Percentiles rank a stretch among this genome's conserved stretches.
Conservation (phyloP, 352 stramenopile species). For the Peronospora farinosa region DNA sequence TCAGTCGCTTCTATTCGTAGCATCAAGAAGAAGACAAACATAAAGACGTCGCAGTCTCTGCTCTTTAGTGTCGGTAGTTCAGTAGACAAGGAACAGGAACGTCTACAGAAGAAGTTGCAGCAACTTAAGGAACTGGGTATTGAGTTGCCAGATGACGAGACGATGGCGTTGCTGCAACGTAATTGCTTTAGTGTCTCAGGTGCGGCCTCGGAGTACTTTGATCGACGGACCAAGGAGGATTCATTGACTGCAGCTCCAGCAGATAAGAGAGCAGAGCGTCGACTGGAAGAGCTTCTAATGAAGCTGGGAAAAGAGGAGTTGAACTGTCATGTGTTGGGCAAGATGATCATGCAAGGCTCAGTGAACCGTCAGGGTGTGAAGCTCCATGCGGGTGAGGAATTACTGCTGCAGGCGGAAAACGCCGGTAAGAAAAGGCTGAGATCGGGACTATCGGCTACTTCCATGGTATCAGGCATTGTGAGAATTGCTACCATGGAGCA, state of each 20-base stretch:
- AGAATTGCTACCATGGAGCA: conserved; percentile 46
- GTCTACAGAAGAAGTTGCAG: conserved; percentile 57
- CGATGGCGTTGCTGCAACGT: conserved; percentile 51
- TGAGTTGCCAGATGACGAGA: conserved; percentile 42
- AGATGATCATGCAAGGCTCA: conserved; percentile 34
- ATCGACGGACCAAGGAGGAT: conserved; percentile 30
- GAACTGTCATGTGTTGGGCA: conserved; percentile 42
- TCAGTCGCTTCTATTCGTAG: not conserved
- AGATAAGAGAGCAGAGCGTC: conserved; percentile 20
- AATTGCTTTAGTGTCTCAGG: conserved; percentile 72
- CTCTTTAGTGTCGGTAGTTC: conserved; percentile 58
- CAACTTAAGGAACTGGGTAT: conserved; percentile 77
- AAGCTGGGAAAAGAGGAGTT: conserved; percentile 12
- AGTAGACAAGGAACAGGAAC: conserved; percentile 49
- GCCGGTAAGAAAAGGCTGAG: conserved; percentile 59
- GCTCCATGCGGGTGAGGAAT: conserved; percentile 36
- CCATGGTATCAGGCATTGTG: conserved; percentile 37
- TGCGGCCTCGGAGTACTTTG: conserved; percentile 72
- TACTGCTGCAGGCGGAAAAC: conserved; percentile 64
- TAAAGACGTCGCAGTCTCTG: conserved; percentile 25
- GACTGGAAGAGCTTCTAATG: conserved; percentile 32
- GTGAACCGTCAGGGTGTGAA: conserved; percentile 42
- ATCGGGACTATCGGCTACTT: conserved; percentile 12
- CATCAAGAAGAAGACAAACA: conserved; percentile 20
- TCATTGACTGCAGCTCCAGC: not conserved